These are phyloP conservation scores for Filobasidium uniguttulatum DNA, from an alignment of 1,284 basidiomycete genomes.

Conservation along the genomic window DNA sequence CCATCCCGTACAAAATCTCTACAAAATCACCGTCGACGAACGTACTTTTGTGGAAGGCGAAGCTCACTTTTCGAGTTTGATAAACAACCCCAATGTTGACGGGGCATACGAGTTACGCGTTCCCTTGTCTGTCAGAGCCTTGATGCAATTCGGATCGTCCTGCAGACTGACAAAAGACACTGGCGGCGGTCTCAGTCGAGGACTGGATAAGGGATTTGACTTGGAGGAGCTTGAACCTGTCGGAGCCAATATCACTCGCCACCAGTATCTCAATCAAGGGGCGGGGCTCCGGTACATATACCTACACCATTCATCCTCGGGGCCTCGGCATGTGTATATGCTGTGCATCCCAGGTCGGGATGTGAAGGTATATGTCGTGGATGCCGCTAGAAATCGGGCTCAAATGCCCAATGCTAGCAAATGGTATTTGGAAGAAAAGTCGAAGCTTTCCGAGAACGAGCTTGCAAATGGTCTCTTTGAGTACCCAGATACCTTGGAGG, in stretches of 20 bases:
- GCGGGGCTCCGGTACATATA: slow-evolving; percentile 67
- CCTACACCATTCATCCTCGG: slow-evolving; percentile 74
- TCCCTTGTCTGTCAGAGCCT: slow-evolving; percentile 66
- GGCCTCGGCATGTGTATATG: slow-evolving; percentile 75
- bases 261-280: slow-evolving; percentile 64
- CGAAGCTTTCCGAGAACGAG: slow-evolving; percentile 39
- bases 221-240: slow-evolving; percentile 66
- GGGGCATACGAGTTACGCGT: slow-evolving; percentile 93
- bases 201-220: slow-evolving; percentile 71
- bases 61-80: slow-evolving; percentile 80
- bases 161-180: slow-evolving; percentile 56
- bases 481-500: slow-evolving; percentile 60
- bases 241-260: slow-evolving; percentile 46
- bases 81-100: slow-evolving; percentile 88
- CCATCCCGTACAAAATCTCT: slow-evolving; percentile 62
- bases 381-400: slow-evolving; percentile 72
- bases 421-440: slow-evolving; percentile 48
- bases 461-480: slow-evolving; percentile 17
- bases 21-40: slow-evolving; percentile 72
- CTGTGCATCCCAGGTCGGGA: slow-evolving; percentile 64
- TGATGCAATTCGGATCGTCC: slow-evolving; percentile 71
- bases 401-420: slow-evolving; percentile 62
- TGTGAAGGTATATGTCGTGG: slow-evolving; percentile 76
- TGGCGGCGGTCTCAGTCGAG: slow-evolving; percentile 61
- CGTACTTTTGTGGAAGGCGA: slow-evolving; percentile 69